Conservation (phyloP, 176 grass and related monocot genomes). For the Phoenix dactylifera region DNA sequence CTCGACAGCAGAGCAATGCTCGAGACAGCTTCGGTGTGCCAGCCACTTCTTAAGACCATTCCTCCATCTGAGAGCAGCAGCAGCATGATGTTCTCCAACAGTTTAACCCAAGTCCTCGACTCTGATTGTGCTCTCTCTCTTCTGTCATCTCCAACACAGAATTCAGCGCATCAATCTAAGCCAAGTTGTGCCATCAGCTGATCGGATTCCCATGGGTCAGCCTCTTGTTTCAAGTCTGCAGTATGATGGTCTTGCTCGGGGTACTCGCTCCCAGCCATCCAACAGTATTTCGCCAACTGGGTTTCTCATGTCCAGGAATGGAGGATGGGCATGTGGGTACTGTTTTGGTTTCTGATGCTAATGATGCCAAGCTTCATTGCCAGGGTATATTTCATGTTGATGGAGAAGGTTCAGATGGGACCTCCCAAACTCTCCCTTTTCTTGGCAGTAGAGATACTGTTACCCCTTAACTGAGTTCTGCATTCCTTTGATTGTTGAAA, state of each 20-base stretch:
- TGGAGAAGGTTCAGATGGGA: constrained; percentile 35
- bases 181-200: constrained; percentile 29
- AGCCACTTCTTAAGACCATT: constrained; percentile 31
- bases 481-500: no score
- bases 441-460: constrained; percentile 37
- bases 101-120: constrained; percentile 35
- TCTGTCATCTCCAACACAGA: constrained; percentile 64
- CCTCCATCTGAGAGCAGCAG: constrained; percentile 24
- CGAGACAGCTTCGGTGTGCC: constrained; percentile 19
- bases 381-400: constrained; percentile 43
- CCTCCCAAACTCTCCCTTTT: constrained; percentile 36
- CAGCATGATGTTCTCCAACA: constrained; percentile 42
- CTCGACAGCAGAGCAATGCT: constrained; percentile 26
- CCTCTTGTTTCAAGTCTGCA: constrained; percentile 42
- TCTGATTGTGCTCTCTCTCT: constrained; percentile 91
- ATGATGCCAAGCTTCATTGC: constrained; percentile 34
- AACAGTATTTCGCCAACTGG: constrained; percentile 7
- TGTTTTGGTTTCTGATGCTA: constrained; percentile 24
- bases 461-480: no score
- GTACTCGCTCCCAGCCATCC: constrained; percentile 24
- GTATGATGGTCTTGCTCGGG: constrained; percentile 20
- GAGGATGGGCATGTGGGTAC: constrained; percentile 26
- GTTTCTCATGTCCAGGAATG: constrained; percentile 29
- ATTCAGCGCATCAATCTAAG: constrained; percentile 37
- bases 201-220: constrained; percentile 41